These are phyloP conservation scores for Hirsutella rhossiliensis DNA, from an alignment of 2,329 filamentous ascomycete genomes.

Conservation along the genomic window DNA sequence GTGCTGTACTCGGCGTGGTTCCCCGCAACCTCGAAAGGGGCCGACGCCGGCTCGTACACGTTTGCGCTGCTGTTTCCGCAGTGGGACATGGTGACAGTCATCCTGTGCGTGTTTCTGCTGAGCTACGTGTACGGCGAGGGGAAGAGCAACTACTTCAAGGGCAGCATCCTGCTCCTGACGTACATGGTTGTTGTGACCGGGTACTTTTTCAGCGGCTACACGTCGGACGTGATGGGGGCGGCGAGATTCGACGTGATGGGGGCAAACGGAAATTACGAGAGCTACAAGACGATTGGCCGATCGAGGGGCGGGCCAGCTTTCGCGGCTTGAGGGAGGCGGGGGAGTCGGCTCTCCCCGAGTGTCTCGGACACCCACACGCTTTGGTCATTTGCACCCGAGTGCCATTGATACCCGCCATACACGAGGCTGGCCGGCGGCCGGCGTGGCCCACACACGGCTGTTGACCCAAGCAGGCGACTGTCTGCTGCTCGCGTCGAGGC, in stretches of 20 bases:
- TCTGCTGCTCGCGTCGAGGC: neutral
- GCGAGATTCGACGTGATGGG: constrained; percentile 43
- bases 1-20: constrained; percentile 83
- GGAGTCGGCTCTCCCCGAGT: neutral
- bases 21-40: constrained; percentile 26
- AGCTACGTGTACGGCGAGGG: constrained; percentile 98
- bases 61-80: constrained; percentile 92
- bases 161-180: constrained; percentile 82
- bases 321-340: constrained; percentile 1
- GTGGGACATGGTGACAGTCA: constrained; percentile 98
- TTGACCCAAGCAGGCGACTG: neutral
- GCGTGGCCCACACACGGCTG: neutral
- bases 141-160: constrained; percentile 99
- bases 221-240: constrained; percentile 29
- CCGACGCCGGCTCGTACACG: constrained; percentile 42
- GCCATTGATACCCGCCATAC: neutral
- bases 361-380: neutral
- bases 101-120: constrained; percentile 88
- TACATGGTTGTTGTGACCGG: constrained; percentile 88
- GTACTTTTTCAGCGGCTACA: constrained; percentile 69
- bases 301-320: constrained; percentile 21
- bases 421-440: neutral
- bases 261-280: constrained; percentile 34
- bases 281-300: constrained; percentile 41
- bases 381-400: neutral